Evolutionary conservation across 2,329 filamentous ascomycete species (phyloP).

Genomic region (Paecilomyces sp.): DNA sequence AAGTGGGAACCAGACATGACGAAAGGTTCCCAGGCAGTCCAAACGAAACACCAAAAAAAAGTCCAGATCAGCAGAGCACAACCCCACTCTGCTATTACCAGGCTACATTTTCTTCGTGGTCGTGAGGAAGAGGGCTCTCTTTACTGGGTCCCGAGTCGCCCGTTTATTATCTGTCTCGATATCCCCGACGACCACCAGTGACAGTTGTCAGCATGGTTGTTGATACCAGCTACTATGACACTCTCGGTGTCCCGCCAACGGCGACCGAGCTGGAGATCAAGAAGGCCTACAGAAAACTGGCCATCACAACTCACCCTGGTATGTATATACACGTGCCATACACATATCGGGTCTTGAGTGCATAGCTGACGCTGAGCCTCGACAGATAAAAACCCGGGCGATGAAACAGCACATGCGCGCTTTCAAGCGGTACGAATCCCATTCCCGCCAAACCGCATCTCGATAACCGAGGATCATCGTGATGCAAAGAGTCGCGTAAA

Average conservation of each 20-base stretch:
- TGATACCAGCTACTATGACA: conserved; percentile 84
- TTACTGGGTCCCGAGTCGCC: not conserved
- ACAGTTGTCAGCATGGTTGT: conserved; percentile 59
- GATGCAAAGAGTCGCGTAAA: not conserved
- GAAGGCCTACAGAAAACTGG: conserved; percentile 90
- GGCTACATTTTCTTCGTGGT: not conserved
- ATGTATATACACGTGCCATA: conserved; percentile 36
- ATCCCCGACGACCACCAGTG: not conserved
- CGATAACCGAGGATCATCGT: not conserved
- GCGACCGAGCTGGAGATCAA: conserved; percentile 92
- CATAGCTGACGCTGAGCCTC: conserved; percentile 9
- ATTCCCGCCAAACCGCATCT: not conserved
- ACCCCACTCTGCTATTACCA: not conserved
- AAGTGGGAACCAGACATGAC: not conserved
- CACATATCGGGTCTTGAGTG: not conserved
- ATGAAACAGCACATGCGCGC: conserved; percentile 85
- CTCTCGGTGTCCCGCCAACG: conserved; percentile 73
- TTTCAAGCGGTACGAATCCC: conserved; percentile 68
- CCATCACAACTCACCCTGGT: conserved; percentile 89
- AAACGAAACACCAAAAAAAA: conserved; percentile 4
- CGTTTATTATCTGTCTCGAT: not conserved
- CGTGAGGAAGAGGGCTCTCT: not conserved
- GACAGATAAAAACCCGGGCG: conserved; percentile 92
- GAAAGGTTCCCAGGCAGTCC: not conserved
- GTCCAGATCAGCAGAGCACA: not conserved